phyloP scores from a whole-genome alignment of 306 rosid species.

The Trichosanthes truncata region DNA sequence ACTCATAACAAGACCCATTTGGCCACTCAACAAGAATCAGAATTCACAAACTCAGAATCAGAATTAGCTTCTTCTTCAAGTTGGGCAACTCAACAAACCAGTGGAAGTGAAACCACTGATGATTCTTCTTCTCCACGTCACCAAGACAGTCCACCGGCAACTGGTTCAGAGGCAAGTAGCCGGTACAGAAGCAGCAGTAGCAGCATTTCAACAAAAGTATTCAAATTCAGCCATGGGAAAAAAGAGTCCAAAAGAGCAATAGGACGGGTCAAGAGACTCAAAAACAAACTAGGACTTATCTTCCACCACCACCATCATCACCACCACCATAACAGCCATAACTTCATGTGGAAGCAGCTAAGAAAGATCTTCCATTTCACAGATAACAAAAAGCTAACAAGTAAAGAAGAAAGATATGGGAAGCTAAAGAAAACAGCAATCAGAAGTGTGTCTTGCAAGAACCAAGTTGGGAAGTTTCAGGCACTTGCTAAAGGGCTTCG shows the following conservation, averaged over 20 bases:
- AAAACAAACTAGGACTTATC: constrained; percentile 57
- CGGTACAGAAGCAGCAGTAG: not conserved
- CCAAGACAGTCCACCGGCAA: constrained; percentile 19
- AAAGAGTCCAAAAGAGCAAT: constrained; percentile 15
- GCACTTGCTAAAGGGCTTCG: constrained; percentile 46
- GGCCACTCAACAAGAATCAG: constrained; percentile 11
- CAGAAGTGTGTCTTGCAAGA: constrained; percentile 7
- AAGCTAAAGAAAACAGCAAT: constrained; percentile 19
- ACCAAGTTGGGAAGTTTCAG: constrained; percentile 44
- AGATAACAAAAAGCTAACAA: constrained; percentile 7
- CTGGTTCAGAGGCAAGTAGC: constrained; percentile 19
- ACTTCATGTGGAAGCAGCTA: constrained; percentile 36
- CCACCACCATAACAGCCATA: constrained; percentile 13
- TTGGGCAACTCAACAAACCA: constrained; percentile 23
- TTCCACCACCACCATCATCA: constrained; percentile 72
- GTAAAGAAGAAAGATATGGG: not conserved
- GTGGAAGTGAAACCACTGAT: not conserved
- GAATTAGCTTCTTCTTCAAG: constrained; percentile 19
- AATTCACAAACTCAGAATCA: constrained; percentile 21
- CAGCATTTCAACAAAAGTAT: constrained; percentile 14
- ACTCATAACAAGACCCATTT: constrained; percentile 1
- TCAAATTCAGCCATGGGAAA: not conserved
- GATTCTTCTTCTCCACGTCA: constrained; percentile 1
- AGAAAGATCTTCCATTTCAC: constrained; percentile 21
- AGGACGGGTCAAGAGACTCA: constrained; percentile 44